Percentiles rank a stretch among this genome's conserved stretches.
phyloP scores from a whole-genome alignment of 1,139 yeast species.

The Yamadazyma pseudoaaseri region DNA sequence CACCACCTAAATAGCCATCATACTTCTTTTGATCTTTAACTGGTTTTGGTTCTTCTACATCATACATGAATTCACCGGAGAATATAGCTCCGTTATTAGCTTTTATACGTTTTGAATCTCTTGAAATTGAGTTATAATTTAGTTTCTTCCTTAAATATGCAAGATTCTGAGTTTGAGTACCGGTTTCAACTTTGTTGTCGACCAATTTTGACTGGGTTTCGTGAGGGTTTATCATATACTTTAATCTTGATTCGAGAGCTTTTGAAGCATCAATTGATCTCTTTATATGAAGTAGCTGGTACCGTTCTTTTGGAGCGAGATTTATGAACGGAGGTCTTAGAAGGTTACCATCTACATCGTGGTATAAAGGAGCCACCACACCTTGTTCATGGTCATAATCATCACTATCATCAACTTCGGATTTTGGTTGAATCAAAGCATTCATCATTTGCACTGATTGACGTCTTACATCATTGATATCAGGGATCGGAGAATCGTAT shows the following conservation, averaged over 20 bases:
- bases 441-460: slow-evolving; percentile 19
- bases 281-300: slow-evolving; percentile 41
- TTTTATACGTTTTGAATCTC: slow-evolving; percentile 15
- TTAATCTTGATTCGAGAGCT: slow-evolving; percentile 29
- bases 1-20: slow-evolving; percentile 32
- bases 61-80: slow-evolving; percentile 39
- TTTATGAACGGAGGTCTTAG: slow-evolving; percentile 49
- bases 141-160: slow-evolving; percentile 28
- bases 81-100: slow-evolving; percentile 25
- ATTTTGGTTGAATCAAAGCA: slow-evolving; percentile 9
- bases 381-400: slow-evolving; percentile 3
- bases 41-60: slow-evolving; percentile 18
- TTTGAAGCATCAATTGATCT: slow-evolving; percentile 38
- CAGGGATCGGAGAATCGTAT: slow-evolving; percentile 21
- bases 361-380: slow-evolving; percentile 25
- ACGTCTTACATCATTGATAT: slow-evolving; percentile 15
- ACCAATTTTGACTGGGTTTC: slow-evolving; percentile 29
- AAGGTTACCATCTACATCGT: slow-evolving; percentile 37
- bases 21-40: slow-evolving; percentile 15
- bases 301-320: slow-evolving; percentile 45
- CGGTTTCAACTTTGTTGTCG: slow-evolving; percentile 34
- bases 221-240: slow-evolving; percentile 41
- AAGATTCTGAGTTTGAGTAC: slow-evolving; percentile 43
- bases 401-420: slow-evolving; percentile 6
- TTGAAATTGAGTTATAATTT: slow-evolving; percentile 19